Evolutionary conservation across 2,329 filamentous ascomycete genomes (phyloP), one percentile per base, ranked within the genome.

Genomic region (Amphichorda felina): DNA sequence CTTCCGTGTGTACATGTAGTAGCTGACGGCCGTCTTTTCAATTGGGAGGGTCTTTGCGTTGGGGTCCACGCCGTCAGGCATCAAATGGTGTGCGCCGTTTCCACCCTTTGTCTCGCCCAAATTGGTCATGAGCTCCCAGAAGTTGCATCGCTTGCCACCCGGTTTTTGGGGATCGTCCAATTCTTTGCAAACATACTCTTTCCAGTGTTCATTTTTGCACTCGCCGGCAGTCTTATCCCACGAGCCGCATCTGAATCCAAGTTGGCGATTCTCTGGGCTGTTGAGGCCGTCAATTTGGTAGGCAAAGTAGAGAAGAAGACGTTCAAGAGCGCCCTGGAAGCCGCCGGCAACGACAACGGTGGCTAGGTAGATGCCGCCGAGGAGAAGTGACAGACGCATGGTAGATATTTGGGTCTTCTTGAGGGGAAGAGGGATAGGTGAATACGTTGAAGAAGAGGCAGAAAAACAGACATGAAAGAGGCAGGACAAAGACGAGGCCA

Each of bases 201-300:
- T n/a, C n/a, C n/a, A n/a, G n/a, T n/a, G n/a, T n/a, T n/a, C n/a
- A n/a, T n/a, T n/a, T n/a, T n/a, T n/a, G n/a, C n/a, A n/a, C n/a
- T n/a, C n/a, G n/a, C n/a, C n/a, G n/a, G n/a, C n/a, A n/a, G n/a
- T n/a, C n/a, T n/a, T n/a, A n/a, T n/a, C n/a, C n/a, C n/a, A n/a
- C n/a, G n/a, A n/a, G n/a, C n/a, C n/a, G 29, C 37, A 39, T 9
- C 22, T 32, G n/a, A 19, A 36, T 8, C 33, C 33, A 16, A 39
- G 15, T 14, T 24, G 28, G 17, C 37, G 33, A 33, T 29, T 9
- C 10, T 4, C n/a, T 13, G 27, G 14, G 29, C 16, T 14, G 32
- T 40, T 40, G 33, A 40, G 38, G 16, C 15, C 19, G 30, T 38
- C 38, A 19, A 38, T 40, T 19, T 38, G 22, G 33, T 40, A 40